phyloP scores from a whole-genome alignment of 2,329 filamentous ascomycete species.

The Fonsecaea pedrosoi region DNA sequence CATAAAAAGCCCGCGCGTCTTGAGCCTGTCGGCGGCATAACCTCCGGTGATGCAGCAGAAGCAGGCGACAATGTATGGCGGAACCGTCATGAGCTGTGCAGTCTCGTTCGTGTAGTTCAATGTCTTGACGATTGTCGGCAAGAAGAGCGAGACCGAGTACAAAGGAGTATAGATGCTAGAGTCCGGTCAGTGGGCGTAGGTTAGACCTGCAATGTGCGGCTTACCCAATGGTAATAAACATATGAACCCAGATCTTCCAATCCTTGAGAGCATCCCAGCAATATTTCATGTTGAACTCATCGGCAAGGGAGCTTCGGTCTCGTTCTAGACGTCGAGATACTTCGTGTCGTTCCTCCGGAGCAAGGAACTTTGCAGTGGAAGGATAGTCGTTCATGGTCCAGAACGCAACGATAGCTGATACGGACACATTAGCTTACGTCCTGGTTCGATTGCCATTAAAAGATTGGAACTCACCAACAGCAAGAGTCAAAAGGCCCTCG shows the following conservation, averaged over 20 bases:
- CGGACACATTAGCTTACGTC: neutral
- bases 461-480: slow-evolving; percentile 46
- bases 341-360: slow-evolving; percentile 49
- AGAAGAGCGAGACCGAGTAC: slow-evolving; percentile 64
- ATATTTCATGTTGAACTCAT: slow-evolving; percentile 54
- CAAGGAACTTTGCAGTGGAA: slow-evolving; percentile 56
- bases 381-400: slow-evolving; percentile 59
- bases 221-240: slow-evolving; percentile 38
- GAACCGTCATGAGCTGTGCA: slow-evolving; percentile 71
- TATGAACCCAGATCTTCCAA: slow-evolving; percentile 57
- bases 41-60: slow-evolving; percentile 59
- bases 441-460: neutral
- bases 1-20: slow-evolving; percentile 72
- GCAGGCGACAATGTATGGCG: slow-evolving; percentile 69
- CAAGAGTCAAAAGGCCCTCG: slow-evolving; percentile 53
- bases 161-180: slow-evolving; percentile 62
- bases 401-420: slow-evolving; percentile 49
- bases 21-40: slow-evolving; percentile 65
- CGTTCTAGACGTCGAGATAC: slow-evolving; percentile 47
- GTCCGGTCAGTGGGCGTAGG: slow-evolving; percentile 14
- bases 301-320: slow-evolving; percentile 54
- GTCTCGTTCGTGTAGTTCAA: slow-evolving; percentile 60
- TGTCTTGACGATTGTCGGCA: slow-evolving; percentile 66
- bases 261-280: slow-evolving; percentile 58
- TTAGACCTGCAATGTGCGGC: neutral